Percentiles rank a stretch among this genome's conserved stretches.
Conservation (phyloP, 306 rosid species). For the Fragaria nilgerrensis region DNA sequence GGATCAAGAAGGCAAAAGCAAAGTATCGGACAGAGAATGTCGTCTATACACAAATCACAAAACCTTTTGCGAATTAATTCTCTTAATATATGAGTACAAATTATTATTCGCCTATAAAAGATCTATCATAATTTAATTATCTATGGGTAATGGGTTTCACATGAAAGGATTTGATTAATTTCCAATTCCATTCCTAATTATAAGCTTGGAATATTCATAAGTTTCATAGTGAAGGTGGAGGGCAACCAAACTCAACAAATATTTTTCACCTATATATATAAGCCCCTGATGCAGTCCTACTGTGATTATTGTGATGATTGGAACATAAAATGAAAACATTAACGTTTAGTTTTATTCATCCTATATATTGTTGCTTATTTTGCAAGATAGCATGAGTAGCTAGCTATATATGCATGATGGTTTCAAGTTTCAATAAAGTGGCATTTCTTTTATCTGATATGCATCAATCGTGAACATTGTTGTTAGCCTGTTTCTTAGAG, state of each 20-base stretch:
- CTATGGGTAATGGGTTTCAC: constrained; percentile 13
- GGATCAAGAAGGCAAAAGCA: not conserved
- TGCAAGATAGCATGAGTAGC: not conserved
- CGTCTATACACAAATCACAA: not conserved
- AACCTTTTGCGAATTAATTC: not conserved
- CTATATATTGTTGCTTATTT: not conserved
- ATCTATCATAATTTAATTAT: not conserved
- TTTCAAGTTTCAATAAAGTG: not conserved
- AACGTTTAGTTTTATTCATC: not conserved
- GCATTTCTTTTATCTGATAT: too few species aligned
- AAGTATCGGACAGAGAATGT: constrained; percentile 1
- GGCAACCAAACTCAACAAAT: not conserved
- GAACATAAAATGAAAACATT: not conserved
- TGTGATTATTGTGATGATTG: constrained; percentile 11
- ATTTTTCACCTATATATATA: not conserved
- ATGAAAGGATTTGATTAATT: constrained; percentile 1
- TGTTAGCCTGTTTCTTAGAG: too few species aligned
- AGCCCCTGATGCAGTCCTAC: not conserved
- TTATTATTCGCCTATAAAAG: not conserved
- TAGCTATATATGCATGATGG: not conserved
- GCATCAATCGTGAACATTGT: too few species aligned
- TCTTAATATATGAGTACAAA: not conserved
- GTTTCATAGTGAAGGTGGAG: not conserved
- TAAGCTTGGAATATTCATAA: not conserved
- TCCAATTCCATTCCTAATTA: not conserved